Conservation (phyloP, 2,329 filamentous ascomycete species). For the Microcyclospora pomicola region DNA sequence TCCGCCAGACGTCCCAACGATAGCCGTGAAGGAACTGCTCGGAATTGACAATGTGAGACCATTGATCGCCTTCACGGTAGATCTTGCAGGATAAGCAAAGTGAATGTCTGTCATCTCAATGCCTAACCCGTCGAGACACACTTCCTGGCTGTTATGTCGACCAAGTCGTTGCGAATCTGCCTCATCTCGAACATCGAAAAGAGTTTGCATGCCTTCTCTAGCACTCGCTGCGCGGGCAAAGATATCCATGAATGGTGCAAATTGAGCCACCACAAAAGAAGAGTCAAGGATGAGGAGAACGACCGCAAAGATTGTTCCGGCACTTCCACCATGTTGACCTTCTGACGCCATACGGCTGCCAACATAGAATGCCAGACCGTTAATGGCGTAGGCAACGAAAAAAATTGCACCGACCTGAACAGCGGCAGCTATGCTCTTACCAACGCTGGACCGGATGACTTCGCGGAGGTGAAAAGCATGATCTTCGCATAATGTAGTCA, state of each 20-base stretch:
- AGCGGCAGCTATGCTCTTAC: slow-evolving; percentile 28
- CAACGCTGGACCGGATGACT: slow-evolving; percentile 25
- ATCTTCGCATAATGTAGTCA: slow-evolving; percentile 25
- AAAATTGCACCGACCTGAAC: slow-evolving; percentile 31
- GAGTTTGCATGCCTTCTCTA: slow-evolving; percentile 30
- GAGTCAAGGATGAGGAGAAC: slow-evolving; percentile 52
- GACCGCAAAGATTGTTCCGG: slow-evolving; percentile 47
- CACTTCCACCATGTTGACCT: slow-evolving; percentile 19
- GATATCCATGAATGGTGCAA: slow-evolving; percentile 48
- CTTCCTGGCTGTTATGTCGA: slow-evolving; percentile 15
- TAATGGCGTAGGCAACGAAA: slow-evolving; percentile 32
- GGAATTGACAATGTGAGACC: slow-evolving; percentile 24
- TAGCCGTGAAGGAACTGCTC: slow-evolving; percentile 29
- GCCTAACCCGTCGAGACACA: slow-evolving; percentile 13
- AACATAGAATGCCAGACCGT: slow-evolving; percentile 34
- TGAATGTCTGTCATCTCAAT: slow-evolving; percentile 26
- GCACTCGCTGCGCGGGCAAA: slow-evolving; percentile 41
- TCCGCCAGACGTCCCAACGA: slow-evolving; percentile 33
- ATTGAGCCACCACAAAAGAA: slow-evolving; percentile 48
- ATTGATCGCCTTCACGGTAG: slow-evolving; percentile 27
- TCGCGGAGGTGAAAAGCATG: slow-evolving; percentile 23
- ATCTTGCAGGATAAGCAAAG: slow-evolving; percentile 33
- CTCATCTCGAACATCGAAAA: slow-evolving; percentile 25
- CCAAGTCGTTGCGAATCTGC: slow-evolving; percentile 8
- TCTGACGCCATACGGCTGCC: slow-evolving; percentile 21